phyloP scores from a whole-genome alignment of 176 grass and related monocot species.

The Aegilops bicornis region DNA sequence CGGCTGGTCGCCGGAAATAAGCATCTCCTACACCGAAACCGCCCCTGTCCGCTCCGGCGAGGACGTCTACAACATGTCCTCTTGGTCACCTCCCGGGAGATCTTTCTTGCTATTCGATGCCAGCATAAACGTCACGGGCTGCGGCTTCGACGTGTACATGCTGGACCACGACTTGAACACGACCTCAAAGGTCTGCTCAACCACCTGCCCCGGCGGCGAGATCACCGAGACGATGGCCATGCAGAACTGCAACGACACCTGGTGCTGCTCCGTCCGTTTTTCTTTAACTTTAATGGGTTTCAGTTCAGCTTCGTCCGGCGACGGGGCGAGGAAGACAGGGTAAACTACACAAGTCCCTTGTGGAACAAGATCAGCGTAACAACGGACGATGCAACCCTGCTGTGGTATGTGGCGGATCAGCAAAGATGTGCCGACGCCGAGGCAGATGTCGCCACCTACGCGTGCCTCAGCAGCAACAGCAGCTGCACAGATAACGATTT shows the following conservation, averaged over 20 bases:
- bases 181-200: neutral
- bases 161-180: neutral
- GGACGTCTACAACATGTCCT: neutral
- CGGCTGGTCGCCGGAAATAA: accelerated
- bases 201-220: neutral
- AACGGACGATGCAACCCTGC: accelerated
- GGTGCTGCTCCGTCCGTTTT: neutral
- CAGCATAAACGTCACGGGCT: neutral
- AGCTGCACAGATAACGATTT: neutral
- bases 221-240: neutral
- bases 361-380: neutral
- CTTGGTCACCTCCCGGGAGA: neutral
- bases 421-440: neutral
- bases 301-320: neutral
- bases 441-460: neutral
- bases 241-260: conserved; percentile 11
- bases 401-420: conserved; percentile 1
- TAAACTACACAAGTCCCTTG: neutral
- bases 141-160: neutral
- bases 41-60: neutral
- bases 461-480: neutral
- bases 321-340: accelerated
- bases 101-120: accelerated
- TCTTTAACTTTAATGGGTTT: neutral
- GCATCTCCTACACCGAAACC: accelerated